Conservation (phyloP, 257 asterid species). For the Solanum chilense region DNA sequence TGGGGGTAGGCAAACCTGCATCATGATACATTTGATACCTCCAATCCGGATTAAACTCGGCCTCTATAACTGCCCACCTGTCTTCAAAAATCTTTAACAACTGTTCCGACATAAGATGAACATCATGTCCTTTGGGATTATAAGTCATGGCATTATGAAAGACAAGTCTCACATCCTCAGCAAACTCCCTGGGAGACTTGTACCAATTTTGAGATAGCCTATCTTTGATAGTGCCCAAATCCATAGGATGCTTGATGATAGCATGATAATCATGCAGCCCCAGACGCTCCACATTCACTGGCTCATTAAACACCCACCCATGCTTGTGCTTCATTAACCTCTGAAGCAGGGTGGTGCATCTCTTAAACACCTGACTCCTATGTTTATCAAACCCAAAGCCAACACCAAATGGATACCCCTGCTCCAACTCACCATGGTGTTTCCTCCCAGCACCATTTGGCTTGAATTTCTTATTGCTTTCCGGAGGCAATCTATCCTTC, state of each 20-base stretch:
- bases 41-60: conserved; percentile 7
- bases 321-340: conserved; percentile 4
- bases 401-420: background rate
- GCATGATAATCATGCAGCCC: conserved; percentile 8
- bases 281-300: conserved; percentile 4
- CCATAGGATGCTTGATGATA: conserved; percentile 15
- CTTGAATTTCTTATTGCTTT: conserved; percentile 8
- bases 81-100: conserved; percentile 14
- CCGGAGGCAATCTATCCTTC: conserved; percentile 10
- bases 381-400: background rate
- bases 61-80: conserved; percentile 10
- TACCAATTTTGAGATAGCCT: conserved; percentile 1
- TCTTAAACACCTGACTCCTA: conserved; percentile 2
- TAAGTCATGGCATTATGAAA: conserved; percentile 11
- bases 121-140: conserved; percentile 18
- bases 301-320: conserved; percentile 12
- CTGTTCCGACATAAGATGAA: conserved; percentile 13
- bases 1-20: conserved; percentile 4
- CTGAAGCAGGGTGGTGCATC: conserved; percentile 3
- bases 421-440: background rate
- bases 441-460: conserved; percentile 6
- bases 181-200: conserved; percentile 9
- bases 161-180: conserved; percentile 14
- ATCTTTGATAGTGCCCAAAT: conserved; percentile 12
- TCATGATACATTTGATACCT: conserved; percentile 8